Percentiles rank a stretch among this genome's conserved stretches.
Evolutionary conservation across 2,329 filamentous ascomycete genomes (phyloP).

Genomic region (Colletotrichum sidae): DNA sequence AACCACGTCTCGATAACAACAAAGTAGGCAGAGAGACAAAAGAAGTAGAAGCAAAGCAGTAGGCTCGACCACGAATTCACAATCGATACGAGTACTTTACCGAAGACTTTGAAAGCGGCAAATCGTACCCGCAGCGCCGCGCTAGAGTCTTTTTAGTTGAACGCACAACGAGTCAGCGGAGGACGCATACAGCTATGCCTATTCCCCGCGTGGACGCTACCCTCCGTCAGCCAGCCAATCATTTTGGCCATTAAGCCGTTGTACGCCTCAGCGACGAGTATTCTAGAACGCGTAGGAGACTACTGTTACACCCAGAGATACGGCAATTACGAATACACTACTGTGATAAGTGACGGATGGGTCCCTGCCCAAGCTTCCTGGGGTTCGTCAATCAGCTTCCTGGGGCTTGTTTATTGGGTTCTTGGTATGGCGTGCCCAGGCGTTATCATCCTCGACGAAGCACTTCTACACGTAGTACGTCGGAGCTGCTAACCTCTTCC

Average conservation of each 20-base stretch:
- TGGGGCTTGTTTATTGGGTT: not conserved
- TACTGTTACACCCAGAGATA: not conserved
- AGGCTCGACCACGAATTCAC: too few species aligned
- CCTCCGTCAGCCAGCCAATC: conserved; percentile 20
- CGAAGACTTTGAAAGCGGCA: too few species aligned
- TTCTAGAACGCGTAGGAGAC: conserved; percentile 21
- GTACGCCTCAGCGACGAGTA: not conserved
- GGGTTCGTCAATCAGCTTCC: not conserved
- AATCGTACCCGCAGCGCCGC: too few species aligned
- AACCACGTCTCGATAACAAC: too few species aligned
- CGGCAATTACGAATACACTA: conserved; percentile 3
- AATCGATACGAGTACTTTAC: too few species aligned
- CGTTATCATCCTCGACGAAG: conserved; percentile 3
- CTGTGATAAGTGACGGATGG: too few species aligned
- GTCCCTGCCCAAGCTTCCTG: not conserved
- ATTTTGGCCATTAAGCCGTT: not conserved
- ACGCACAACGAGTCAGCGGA: too few species aligned
- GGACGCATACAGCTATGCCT: conserved; percentile 1
- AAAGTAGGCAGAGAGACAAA: too few species aligned
- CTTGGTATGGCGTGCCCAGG: conserved; percentile 14
- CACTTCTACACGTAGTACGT: not conserved
- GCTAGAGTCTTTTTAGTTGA: too few species aligned
- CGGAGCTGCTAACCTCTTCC: conserved; percentile 19
- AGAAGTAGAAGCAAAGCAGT: too few species aligned
- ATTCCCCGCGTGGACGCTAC: conserved; percentile 10